phyloP scores from a whole-genome alignment of 345 rosid genomes.

The Mercurialis annua region DNA sequence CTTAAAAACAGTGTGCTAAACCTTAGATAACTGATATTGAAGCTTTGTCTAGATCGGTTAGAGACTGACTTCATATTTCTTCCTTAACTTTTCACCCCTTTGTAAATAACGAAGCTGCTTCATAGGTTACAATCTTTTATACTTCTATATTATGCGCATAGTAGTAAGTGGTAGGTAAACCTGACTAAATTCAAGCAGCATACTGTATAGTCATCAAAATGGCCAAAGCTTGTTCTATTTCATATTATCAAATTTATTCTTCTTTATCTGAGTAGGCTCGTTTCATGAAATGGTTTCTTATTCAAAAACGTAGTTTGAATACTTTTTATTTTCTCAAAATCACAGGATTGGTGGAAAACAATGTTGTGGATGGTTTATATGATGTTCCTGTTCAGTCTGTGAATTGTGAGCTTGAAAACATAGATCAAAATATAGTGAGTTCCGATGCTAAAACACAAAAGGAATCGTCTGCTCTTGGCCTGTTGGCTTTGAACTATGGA shows the following conservation, averaged over 20 bases:
- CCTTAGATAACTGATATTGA: not conserved
- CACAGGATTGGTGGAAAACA: constrained; percentile 47
- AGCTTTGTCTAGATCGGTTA: not conserved
- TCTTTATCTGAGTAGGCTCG: not conserved
- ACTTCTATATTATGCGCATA: not conserved
- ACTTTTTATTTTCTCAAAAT: constrained; percentile 14
- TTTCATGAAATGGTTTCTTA: not conserved
- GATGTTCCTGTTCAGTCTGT: constrained; percentile 45
- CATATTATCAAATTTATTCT: no score
- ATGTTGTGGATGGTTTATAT: constrained; percentile 32
- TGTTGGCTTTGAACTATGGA: constrained; percentile 79
- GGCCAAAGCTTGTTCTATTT: not conserved
- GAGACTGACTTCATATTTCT: not conserved
- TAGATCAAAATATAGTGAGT: constrained; percentile 34
- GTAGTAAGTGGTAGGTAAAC: not conserved
- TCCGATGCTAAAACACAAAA: constrained; percentile 27
- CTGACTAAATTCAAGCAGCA: constrained; percentile 9
- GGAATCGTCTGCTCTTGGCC: constrained; percentile 64
- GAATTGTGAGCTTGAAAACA: constrained; percentile 29
- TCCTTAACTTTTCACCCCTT: not conserved
- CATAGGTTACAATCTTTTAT: not conserved
- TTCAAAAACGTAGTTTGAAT: constrained; percentile 13
- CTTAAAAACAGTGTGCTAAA: not conserved
- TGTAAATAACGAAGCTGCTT: not conserved
- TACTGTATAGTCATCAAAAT: not conserved